Percentiles rank a stretch among this genome's conserved stretches.
These are phyloP conservation scores for Trichocladium uniseriatum DNA, from an alignment of 495 filamentous ascomycete genomes.

Conservation along the genomic window DNA sequence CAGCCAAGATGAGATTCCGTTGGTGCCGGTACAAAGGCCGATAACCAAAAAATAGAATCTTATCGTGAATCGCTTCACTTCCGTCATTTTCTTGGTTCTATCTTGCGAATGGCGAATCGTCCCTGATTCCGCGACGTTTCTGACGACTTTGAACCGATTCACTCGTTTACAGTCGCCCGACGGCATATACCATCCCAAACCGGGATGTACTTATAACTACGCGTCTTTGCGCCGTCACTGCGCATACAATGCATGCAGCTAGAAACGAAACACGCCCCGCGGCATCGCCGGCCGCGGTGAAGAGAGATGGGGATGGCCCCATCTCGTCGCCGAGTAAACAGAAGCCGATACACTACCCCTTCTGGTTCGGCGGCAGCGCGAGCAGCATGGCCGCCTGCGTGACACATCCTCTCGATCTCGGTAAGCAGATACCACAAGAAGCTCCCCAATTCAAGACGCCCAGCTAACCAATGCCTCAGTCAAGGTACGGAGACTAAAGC, in stretches of 20 bases:
- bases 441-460: background rate
- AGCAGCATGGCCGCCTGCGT: constrained; percentile 82
- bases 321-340: constrained; percentile 27
- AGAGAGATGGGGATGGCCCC: constrained; percentile 20
- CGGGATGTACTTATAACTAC: constrained; percentile 19
- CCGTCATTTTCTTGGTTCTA: background rate
- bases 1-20: no score
- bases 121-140: no score
- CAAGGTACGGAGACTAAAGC: constrained; percentile 19
- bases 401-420: constrained; percentile 82
- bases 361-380: constrained; percentile 93
- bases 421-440: constrained; percentile 34
- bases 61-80: background rate
- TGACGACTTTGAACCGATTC: no score
- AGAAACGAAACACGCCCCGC: constrained; percentile 4
- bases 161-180: no score
- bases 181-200: background rate
- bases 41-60: constrained; percentile 3
- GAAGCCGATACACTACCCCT: constrained; percentile 55
- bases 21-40: background rate
- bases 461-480: constrained; percentile 24
- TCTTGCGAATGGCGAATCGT: no score
- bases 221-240: background rate
- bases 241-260: constrained; percentile 10
- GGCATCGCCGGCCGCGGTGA: constrained; percentile 11